phyloP scores from a whole-genome alignment of 1,284 basidiomycete species.

The Trametes versicolor region DNA sequence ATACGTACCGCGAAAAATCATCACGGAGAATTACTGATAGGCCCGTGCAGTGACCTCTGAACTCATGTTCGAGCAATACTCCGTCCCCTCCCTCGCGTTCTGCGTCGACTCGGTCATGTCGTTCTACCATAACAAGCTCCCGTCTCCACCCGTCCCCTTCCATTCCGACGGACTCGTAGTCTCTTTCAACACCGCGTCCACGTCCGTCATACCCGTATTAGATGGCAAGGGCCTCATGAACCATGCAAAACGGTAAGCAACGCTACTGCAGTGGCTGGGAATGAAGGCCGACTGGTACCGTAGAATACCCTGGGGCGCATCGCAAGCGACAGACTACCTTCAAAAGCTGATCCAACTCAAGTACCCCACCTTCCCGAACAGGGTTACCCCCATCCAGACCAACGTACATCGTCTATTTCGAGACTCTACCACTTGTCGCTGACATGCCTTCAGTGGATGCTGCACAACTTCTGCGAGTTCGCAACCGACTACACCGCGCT shows the following conservation, averaged over 20 bases:
- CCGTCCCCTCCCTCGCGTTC: constrained; percentile 87
- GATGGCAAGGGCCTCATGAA: constrained; percentile 83
- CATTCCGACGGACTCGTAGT: constrained; percentile 80
- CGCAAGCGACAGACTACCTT: constrained; percentile 91
- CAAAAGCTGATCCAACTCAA: constrained; percentile 95
- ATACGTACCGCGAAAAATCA: constrained; percentile 9
- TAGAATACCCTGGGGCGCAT: constrained; percentile 94
- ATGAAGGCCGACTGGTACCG: background rate
- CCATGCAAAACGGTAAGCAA: constrained; percentile 81
- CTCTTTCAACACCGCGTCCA: constrained; percentile 87
- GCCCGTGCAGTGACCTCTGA: constrained; percentile 84
- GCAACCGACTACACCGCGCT: constrained; percentile 81
- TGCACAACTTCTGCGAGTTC: constrained; percentile 89
- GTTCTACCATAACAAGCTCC: constrained; percentile 80
- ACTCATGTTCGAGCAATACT: constrained; percentile 95
- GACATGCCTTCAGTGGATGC: constrained; percentile 75
- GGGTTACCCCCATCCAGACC: constrained; percentile 64
- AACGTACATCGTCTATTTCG: constrained; percentile 53
- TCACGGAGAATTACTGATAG: background rate
- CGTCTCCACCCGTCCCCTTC: constrained; percentile 51
- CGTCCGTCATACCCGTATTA: constrained; percentile 88
- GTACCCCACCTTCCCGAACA: constrained; percentile 88
- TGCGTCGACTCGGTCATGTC: constrained; percentile 95
- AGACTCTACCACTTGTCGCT: background rate
- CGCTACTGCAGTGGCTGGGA: too few relatives aligned